Conservation (phyloP, 306 rosid genomes). For the Benincasa hispida region DNA sequence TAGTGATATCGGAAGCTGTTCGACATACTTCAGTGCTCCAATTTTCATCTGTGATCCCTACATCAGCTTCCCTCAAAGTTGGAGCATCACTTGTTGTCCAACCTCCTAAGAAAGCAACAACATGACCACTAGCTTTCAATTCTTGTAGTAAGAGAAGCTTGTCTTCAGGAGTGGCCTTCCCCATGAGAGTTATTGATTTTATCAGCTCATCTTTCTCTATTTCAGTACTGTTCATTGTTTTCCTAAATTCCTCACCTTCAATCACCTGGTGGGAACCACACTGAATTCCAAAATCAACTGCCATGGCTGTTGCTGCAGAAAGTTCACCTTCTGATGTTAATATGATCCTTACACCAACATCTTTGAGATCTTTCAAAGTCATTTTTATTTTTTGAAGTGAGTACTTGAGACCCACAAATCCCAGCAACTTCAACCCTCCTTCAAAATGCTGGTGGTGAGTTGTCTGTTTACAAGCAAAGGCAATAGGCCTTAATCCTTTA, state of each 20-base stretch:
- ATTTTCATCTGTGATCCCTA: constrained; percentile 17
- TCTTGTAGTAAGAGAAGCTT: constrained; percentile 26
- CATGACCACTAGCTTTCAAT: constrained; percentile 22
- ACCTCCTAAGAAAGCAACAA: constrained; percentile 44
- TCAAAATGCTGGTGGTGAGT: constrained; percentile 8
- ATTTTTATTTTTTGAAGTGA: constrained; percentile 1
- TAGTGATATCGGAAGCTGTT: constrained; percentile 15
- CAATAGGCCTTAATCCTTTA: constrained; percentile 34
- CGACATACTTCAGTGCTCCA: constrained; percentile 11
- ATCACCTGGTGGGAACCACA: neutral
- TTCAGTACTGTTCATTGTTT: neutral
- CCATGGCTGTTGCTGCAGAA: constrained; percentile 15
- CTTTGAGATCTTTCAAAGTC: constrained; percentile 17
- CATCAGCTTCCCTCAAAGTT: constrained; percentile 36
- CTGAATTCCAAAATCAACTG: constrained; percentile 25
- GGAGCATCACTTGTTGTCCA: constrained; percentile 12
- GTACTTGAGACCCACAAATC: constrained; percentile 31
- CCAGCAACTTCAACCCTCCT: constrained; percentile 32
- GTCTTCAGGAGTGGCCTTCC: constrained; percentile 25
- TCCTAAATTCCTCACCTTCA: constrained; percentile 20
- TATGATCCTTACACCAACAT: constrained; percentile 18
- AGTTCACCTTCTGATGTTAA: constrained; percentile 47
- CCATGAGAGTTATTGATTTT: constrained; percentile 24
- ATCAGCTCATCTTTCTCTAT: constrained; percentile 6
- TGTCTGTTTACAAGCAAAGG: constrained; percentile 36